phyloP scores from a whole-genome alignment of 148 eudicot species.

The Selenicereus undatus region DNA sequence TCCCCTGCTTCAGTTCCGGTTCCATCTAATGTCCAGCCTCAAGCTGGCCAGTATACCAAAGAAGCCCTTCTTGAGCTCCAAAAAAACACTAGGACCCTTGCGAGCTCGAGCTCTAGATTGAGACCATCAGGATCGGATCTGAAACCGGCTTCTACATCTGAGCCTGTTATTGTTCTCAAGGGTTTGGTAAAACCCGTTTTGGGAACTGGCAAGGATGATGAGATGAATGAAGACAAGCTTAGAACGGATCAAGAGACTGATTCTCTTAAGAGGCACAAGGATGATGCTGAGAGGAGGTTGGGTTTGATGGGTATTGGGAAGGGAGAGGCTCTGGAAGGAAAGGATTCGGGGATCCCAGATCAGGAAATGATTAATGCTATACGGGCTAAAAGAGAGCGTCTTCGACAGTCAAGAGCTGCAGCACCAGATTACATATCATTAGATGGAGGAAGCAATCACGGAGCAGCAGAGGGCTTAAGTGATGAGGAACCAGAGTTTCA shows the following conservation, averaged over 20 bases:
- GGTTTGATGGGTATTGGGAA: constrained; percentile 37
- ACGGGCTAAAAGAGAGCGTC: constrained; percentile 66
- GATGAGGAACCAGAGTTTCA: constrained; percentile 96
- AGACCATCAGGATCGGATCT: constrained; percentile 27
- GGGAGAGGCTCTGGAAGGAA: constrained; percentile 18
- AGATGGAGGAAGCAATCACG: constrained; percentile 88
- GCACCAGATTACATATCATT: constrained; percentile 80
- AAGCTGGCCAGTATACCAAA: constrained; percentile 73
- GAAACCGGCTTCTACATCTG: constrained; percentile 28
- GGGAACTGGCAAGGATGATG: constrained; percentile 18
- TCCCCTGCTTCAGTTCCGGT: constrained; percentile 29
- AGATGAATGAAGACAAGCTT: constrained; percentile 21
- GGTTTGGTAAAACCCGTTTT: constrained; percentile 57
- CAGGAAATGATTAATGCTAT: constrained; percentile 62
- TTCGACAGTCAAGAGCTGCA: constrained; percentile 60
- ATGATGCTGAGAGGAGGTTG: constrained; percentile 29
- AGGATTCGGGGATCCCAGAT: constrained; percentile 34
- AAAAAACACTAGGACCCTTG: constrained; percentile 71
- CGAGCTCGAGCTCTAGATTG: constrained; percentile 31
- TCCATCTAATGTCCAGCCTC: constrained; percentile 69
- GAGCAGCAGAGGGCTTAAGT: constrained; percentile 87
- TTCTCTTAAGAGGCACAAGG: constrained; percentile 24
- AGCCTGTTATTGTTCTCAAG: constrained; percentile 69
- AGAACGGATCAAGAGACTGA: constrained; percentile 11
- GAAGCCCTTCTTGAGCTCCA: constrained; percentile 85